These are phyloP conservation scores for Suhomyces guaymorum DNA, from an alignment of 1,139 yeast species.

Conservation along the genomic window DNA sequence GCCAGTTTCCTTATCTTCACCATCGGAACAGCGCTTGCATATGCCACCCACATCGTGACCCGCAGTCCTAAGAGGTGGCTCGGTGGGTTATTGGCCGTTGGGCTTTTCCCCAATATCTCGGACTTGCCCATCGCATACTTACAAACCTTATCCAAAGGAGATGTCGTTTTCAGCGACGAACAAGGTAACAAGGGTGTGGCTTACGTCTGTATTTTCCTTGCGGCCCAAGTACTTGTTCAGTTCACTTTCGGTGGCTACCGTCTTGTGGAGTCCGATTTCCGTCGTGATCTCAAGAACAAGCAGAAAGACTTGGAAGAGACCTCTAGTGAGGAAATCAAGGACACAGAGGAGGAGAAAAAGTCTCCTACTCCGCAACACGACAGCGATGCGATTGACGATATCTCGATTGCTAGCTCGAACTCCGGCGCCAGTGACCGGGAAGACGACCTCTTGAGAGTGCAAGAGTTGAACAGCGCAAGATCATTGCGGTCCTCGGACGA, in stretches of 20 bases:
- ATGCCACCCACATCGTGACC: constrained; percentile 33
- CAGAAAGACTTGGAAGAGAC: constrained; percentile 2
- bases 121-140: constrained; percentile 90
- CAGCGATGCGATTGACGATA: constrained; percentile 2
- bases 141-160: constrained; percentile 73
- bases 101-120: constrained; percentile 69
- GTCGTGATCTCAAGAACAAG: constrained; percentile 27
- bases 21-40: constrained; percentile 40
- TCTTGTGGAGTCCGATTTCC: constrained; percentile 71
- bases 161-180: constrained; percentile 51
- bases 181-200: constrained; percentile 83
- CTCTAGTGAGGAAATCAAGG: constrained; percentile 2
- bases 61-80: constrained; percentile 71
- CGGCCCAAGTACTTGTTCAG: constrained; percentile 67
- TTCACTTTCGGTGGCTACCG: constrained; percentile 78
- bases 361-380: constrained; percentile 1
- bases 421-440: constrained; percentile 16
- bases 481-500: too few species aligned
- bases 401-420: constrained; percentile 10
- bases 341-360: background rate
- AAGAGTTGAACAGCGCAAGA: constrained; percentile 13
- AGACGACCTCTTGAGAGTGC: constrained; percentile 22
- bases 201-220: constrained; percentile 76
- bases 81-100: constrained; percentile 70
- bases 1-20: constrained; percentile 48